Evolutionary conservation across 768 basidiomycete genomes (phyloP).

Genomic region (Naganishia randhawae): DNA sequence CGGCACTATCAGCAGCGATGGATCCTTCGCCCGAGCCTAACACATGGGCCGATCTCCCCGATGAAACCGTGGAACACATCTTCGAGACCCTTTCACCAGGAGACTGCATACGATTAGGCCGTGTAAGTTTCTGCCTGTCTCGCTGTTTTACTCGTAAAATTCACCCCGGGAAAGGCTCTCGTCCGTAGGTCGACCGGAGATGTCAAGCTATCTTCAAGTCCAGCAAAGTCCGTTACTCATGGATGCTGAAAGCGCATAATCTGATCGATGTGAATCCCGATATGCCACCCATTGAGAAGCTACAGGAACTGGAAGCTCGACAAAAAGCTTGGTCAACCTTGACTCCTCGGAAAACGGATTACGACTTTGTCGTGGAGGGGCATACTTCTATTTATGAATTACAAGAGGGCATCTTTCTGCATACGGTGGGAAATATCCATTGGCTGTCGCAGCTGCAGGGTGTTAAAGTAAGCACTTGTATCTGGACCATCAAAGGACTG

Average conservation of each 20-base stretch:
- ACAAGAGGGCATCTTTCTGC: constrained; percentile 47
- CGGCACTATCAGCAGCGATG: not conserved
- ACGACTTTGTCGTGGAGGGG: constrained; percentile 29
- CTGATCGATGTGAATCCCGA: constrained; percentile 18
- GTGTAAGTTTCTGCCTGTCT: not conserved
- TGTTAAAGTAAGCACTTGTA: not conserved
- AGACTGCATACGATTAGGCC: constrained; percentile 9
- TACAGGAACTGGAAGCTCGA: constrained; percentile 17
- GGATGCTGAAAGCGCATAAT: constrained; percentile 14
- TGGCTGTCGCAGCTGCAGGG: constrained; percentile 2
- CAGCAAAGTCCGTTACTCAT: constrained; percentile 16
- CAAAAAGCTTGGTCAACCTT: constrained; percentile 15
- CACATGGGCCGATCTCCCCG: constrained; percentile 10
- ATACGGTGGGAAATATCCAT: constrained; percentile 8
- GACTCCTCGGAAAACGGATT: constrained; percentile 9
- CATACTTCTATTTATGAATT: constrained; percentile 45
- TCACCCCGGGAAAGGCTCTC: not conserved
- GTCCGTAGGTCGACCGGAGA: constrained; percentile 4
- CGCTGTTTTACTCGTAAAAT: not conserved
- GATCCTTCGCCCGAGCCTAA: not conserved
- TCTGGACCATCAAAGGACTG: not conserved
- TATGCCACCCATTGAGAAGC: not conserved
- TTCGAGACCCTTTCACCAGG: constrained; percentile 1
- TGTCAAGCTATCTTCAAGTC: constrained; percentile 20
- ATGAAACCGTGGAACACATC: constrained; percentile 11